Evolutionary conservation across 2,329 filamentous ascomycete species (phyloP).

Genomic region (Westerdykella sp.): DNA sequence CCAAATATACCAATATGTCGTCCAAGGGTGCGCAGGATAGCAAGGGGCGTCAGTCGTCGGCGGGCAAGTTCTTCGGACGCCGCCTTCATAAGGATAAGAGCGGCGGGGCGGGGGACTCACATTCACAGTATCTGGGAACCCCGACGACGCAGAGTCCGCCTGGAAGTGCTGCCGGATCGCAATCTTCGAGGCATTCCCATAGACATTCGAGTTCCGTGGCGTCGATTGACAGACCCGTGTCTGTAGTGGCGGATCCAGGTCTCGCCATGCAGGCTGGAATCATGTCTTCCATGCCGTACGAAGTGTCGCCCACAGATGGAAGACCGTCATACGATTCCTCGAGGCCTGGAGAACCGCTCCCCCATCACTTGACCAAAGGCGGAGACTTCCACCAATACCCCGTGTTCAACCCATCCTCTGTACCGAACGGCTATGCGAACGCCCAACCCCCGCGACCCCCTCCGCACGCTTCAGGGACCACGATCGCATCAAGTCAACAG

Average conservation of each 20-base stretch:
- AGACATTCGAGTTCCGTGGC: constrained; percentile 38
- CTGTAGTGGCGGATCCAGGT: constrained; percentile 53
- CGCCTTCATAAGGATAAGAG: constrained; percentile 69
- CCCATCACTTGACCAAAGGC: constrained; percentile 76
- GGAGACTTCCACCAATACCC: constrained; percentile 90
- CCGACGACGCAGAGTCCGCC: constrained; percentile 54
- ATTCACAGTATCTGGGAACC: constrained; percentile 36
- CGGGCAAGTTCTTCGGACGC: constrained; percentile 79
- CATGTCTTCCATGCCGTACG: constrained; percentile 75
- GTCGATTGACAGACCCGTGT: constrained; percentile 62
- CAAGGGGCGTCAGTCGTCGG: constrained; percentile 77
- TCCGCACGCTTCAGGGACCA: constrained; percentile 49
- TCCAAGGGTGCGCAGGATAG: constrained; percentile 60
- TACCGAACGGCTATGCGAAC: constrained; percentile 44
- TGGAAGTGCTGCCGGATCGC: constrained; percentile 57
- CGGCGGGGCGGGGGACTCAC: constrained; percentile 48
- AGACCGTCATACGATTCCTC: constrained; percentile 44
- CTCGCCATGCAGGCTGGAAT: constrained; percentile 72
- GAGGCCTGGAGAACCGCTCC: constrained; percentile 63
- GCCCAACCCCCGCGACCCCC: constrained; percentile 56
- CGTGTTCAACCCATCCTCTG: constrained; percentile 54
- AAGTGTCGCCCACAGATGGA: constrained; percentile 60
- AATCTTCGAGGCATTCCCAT: constrained; percentile 65
- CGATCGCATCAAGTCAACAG: constrained; percentile 62
- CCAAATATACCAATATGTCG: constrained; percentile 37